Evolutionary conservation across 2,329 filamentous ascomycete species (phyloP), one percentile per base, ranked within the genome.

Genomic region (Cercospora nicotianae): DNA sequence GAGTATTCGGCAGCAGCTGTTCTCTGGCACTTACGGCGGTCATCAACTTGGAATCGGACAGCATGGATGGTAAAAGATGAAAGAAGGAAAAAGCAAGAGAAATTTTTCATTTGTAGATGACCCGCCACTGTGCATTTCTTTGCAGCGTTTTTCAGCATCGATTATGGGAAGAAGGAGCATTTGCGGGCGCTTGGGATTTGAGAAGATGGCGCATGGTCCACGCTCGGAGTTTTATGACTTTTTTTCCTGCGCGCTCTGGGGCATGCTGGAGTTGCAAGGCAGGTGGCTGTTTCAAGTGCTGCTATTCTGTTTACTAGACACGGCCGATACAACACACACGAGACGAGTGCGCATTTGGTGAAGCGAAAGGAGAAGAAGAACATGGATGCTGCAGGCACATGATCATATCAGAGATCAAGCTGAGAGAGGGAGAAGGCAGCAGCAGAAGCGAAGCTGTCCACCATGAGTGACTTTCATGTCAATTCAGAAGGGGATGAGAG

Each of bases 41-140:
- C 68, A 87, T 84, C 67, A 87, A 83, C 48, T 88, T 28, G 85
- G 85, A 71, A 84, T 87, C 70, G 85, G 86, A 51, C 69, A 67
- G 30, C 61, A 67, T 10, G 60, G 57, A 51, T 70, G 64, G 61
- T 72, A 66, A 60, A 10, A 30, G 30, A 30, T 3, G 13, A 58
- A 20, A 7, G 26, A 20, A 58, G 16, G 16, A 33, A 31, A 5
- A 3, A 5, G 7, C 23, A 1, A 57, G 20, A 13, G 45, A 23
- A 23, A 10, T 26, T 51, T 26, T 51, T 23, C 45, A 13, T 13
- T 51, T 51, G 45, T 51, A 51, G 45, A 51, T 51, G 45, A 51
- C 45, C 45, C 45, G 45, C 45, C 45, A 51, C 18, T 51, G 45
- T 51, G 45, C 45, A 51, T 51, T 51, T 51, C 45, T 51, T 51